Conservation (phyloP, 2,329 filamentous ascomycete genomes). For the Alternaria sp. region DNA sequence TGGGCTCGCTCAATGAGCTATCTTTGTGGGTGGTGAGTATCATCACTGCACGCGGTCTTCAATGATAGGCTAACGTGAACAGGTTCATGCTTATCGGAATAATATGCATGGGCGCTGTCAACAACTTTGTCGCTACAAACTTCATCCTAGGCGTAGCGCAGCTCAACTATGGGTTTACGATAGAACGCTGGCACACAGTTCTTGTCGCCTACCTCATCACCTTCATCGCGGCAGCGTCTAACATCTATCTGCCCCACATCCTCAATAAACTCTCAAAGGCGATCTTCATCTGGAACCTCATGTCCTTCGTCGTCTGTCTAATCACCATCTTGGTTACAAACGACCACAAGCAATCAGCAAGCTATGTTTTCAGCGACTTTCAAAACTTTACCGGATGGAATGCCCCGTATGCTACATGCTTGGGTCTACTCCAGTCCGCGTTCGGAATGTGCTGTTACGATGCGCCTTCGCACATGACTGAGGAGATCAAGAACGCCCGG, state of each 20-base stretch:
- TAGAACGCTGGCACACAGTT: slow-evolving; percentile 66
- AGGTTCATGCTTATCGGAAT: slow-evolving; percentile 50
- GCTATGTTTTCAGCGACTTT: slow-evolving; percentile 65
- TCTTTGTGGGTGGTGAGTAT: slow-evolving; percentile 53
- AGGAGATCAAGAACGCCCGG: slow-evolving; percentile 63
- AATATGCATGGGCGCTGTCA: slow-evolving; percentile 63
- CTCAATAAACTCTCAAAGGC: slow-evolving; percentile 62
- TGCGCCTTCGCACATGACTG: slow-evolving; percentile 62
- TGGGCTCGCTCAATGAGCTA: slow-evolving; percentile 50
- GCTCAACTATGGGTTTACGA: slow-evolving; percentile 61
- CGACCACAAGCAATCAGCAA: slow-evolving; percentile 62
- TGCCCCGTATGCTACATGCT: slow-evolving; percentile 60
- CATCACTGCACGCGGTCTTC: slow-evolving; percentile 28
- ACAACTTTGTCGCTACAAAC: slow-evolving; percentile 57
- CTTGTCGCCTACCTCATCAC: slow-evolving; percentile 62
- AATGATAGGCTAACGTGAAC: background rate
- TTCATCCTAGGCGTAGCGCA: slow-evolving; percentile 66
- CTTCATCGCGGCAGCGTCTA: slow-evolving; percentile 56
- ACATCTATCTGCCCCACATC: slow-evolving; percentile 61
- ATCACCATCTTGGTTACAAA: slow-evolving; percentile 64
- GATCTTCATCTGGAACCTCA: slow-evolving; percentile 63
- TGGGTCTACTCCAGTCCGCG: slow-evolving; percentile 64
- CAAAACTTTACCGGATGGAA: slow-evolving; percentile 65
- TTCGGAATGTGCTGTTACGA: slow-evolving; percentile 66
- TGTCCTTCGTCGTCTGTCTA: slow-evolving; percentile 62